A percentile compares a stretch with the other conserved stretches of the same genome.
Evolutionary conservation across 257 asterid genomes (phyloP).

Genomic region (Nicotiana paniculata): DNA sequence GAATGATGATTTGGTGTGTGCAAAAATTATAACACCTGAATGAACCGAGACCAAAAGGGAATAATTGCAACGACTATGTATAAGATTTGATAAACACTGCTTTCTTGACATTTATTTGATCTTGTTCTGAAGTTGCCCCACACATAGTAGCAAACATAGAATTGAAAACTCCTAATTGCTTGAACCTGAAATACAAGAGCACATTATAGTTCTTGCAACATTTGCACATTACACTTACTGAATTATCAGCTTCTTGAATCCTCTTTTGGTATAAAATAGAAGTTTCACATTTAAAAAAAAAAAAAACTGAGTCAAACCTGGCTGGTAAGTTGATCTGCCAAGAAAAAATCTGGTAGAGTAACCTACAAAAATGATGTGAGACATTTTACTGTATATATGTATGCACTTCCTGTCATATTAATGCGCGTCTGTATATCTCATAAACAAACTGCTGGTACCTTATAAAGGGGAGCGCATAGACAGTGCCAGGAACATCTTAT

Average conservation of each 20-base stretch:
- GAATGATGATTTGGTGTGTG: background rate
- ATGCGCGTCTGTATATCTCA: background rate
- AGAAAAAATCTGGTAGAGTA: slow-evolving; percentile 65
- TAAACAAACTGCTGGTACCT: slow-evolving; percentile 33
- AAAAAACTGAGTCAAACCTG: slow-evolving; percentile 38
- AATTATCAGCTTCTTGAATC: background rate
- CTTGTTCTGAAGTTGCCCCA: slow-evolving; percentile 11
- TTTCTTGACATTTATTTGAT: too few relatives aligned
- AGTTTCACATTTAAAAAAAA: background rate
- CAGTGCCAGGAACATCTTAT: slow-evolving; percentile 56
- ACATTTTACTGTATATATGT: background rate
- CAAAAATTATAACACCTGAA: slow-evolving; percentile 39
- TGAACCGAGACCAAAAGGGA: background rate
- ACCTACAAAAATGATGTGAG: slow-evolving; percentile 35
- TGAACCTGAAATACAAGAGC: slow-evolving; percentile 47
- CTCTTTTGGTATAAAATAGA: background rate
- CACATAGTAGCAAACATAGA: slow-evolving; percentile 54
- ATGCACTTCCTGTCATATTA: background rate
- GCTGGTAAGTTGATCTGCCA: slow-evolving; percentile 94
- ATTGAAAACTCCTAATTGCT: slow-evolving; percentile 55
- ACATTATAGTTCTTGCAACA: background rate
- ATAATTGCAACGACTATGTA: too few relatives aligned
- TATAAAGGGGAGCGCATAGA: slow-evolving; percentile 73
- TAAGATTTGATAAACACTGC: too few relatives aligned
- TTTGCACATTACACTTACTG: background rate